Percentiles rank a stretch among this genome's conserved stretches.
Conservation (phyloP, 2,329 filamentous ascomycete species). For the Colletotrichum truncatum region DNA sequence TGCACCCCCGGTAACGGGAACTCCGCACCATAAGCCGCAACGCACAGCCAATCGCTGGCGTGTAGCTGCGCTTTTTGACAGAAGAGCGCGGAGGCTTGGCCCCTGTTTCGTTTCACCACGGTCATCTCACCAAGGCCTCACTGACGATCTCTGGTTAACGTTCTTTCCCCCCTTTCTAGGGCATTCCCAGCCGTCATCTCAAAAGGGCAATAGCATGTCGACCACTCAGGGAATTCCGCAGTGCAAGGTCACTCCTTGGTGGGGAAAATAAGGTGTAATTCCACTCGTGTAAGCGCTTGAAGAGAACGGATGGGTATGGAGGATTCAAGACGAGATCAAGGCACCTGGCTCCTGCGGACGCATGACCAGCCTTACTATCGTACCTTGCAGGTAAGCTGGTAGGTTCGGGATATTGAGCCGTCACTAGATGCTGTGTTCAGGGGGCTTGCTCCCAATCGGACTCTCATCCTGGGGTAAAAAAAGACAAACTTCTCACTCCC, state of each 20-base stretch:
- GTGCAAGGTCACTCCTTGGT: constrained; percentile 8
- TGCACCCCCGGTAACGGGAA: neutral
- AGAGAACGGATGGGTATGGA: constrained; percentile 4
- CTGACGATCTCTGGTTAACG: constrained; percentile 18
- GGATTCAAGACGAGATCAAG: constrained; percentile 19
- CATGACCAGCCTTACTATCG: constrained; percentile 10
- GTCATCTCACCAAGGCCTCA: constrained; percentile 22
- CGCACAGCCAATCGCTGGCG: constrained; percentile 20
- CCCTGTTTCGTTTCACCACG: constrained; percentile 32
- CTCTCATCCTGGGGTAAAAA: constrained; percentile 16
- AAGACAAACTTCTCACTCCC: constrained; percentile 2
- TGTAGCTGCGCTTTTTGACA: constrained; percentile 26
- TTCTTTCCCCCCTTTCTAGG: neutral
- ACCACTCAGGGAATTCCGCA: neutral
- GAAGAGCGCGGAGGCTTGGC: constrained; percentile 14
- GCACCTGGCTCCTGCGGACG: constrained; percentile 19
- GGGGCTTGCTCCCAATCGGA: constrained; percentile 4
- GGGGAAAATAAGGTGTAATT: constrained; percentile 8
- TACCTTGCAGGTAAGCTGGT: neutral
- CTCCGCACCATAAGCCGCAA: constrained; percentile 23
- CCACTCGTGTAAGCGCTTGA: constrained; percentile 12
- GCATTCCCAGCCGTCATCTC: neutral
- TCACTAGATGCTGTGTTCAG: constrained; percentile 26
- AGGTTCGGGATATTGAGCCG: neutral
- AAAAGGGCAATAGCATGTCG: neutral